phyloP scores from a whole-genome alignment of 257 asterid genomes.

The Nemophila menziesii region DNA sequence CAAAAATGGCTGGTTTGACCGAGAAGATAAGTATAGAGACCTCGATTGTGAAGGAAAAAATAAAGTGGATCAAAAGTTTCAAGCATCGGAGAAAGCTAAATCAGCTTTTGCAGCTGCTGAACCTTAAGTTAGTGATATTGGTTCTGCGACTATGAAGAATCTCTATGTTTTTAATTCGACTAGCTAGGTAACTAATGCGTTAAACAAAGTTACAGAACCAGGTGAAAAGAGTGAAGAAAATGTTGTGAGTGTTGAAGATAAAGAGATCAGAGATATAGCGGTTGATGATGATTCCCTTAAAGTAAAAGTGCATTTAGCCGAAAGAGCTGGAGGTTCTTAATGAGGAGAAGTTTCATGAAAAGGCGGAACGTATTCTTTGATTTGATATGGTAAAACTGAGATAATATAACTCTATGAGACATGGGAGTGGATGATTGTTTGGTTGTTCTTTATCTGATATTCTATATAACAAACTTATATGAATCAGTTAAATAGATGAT shows the following conservation, averaged over 20 bases:
- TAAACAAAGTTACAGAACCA: slow-evolving; percentile 65
- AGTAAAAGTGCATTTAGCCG: slow-evolving; percentile 71
- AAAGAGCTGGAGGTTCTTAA: no score
- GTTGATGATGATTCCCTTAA: slow-evolving; percentile 76
- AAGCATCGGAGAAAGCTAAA: slow-evolving; percentile 80
- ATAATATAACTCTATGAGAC: no score
- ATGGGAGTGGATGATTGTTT: no score
- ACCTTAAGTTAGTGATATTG: slow-evolving; percentile 70
- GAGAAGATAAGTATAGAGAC: slow-evolving; percentile 72
- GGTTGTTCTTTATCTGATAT: no score
- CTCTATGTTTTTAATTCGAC: slow-evolving; percentile 70
- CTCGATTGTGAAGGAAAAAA: slow-evolving; percentile 67
- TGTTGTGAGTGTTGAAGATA: slow-evolving; percentile 67
- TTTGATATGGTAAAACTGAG: no score
- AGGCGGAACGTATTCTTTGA: no score
- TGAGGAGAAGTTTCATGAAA: no score
- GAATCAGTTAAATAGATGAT: no score
- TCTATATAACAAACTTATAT: no score
- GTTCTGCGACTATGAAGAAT: slow-evolving; percentile 81
- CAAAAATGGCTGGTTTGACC: slow-evolving; percentile 63
- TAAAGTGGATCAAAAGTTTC: slow-evolving; percentile 86
- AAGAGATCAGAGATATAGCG: slow-evolving; percentile 74
- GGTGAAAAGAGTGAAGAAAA: slow-evolving; percentile 81
- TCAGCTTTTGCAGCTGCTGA: slow-evolving; percentile 74
- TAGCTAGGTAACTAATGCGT: slow-evolving; percentile 83